Evolutionary conservation across 169 alveolate genomes (phyloP).

Genomic region (Hammondia hammondi): DNA sequence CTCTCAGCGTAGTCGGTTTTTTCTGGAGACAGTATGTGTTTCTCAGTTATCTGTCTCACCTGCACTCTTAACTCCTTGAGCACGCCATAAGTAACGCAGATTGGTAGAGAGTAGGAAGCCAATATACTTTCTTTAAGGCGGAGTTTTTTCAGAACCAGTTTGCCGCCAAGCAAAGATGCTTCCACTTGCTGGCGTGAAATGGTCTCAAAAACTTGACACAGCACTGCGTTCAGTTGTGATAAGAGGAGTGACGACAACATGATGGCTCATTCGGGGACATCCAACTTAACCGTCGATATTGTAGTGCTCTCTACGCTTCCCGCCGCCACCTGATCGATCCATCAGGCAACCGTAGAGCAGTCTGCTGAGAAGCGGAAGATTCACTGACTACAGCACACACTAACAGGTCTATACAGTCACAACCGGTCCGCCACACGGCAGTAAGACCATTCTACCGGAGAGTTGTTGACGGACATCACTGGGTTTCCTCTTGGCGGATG

Average conservation of each 20-base stretch:
- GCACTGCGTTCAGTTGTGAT: constrained; percentile 56
- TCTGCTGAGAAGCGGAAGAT: no score
- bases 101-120: constrained; percentile 61
- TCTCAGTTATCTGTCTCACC: background rate
- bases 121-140: constrained; percentile 41
- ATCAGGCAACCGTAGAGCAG: no score
- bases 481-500: no score
- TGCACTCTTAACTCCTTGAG: background rate
- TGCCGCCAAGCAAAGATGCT: constrained; percentile 54
- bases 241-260: constrained; percentile 58
- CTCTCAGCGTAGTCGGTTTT: no score
- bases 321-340: no score
- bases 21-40: background rate
- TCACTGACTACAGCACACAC: no score
- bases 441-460: no score
- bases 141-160: constrained; percentile 37
- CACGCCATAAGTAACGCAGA: constrained; percentile 57
- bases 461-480: no score
- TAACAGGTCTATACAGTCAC: no score
- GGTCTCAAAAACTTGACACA: constrained; percentile 52
- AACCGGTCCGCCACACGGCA: no score
- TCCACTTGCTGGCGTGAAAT: constrained; percentile 51
- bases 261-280: background rate
- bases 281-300: no score
- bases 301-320: no score